Evolutionary conservation across 73 alveolate species (phyloP).

Genomic region (Paramecium octaurelia): DNA sequence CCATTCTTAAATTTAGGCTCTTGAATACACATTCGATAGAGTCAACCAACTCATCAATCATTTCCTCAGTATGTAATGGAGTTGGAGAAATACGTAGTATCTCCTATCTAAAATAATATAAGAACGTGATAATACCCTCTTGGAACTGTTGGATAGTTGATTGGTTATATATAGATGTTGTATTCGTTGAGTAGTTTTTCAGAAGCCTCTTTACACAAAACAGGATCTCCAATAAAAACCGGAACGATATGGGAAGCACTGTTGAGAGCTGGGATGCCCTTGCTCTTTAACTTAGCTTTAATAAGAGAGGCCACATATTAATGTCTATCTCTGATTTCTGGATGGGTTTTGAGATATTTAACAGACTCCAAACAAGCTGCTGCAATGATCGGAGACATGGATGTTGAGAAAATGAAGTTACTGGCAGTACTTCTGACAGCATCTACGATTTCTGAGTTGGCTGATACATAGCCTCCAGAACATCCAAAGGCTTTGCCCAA

Average conservation of each 20-base stretch:
- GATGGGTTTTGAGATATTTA: conserved; percentile 63
- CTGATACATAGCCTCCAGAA: conserved; percentile 83
- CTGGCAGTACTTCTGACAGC: conserved; percentile 69
- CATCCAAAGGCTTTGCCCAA: conserved; percentile 86
- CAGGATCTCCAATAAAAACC: conserved; percentile 75
- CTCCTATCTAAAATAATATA: conserved; percentile 43
- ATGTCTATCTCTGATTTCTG: conserved; percentile 64
- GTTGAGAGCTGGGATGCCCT: conserved; percentile 69
- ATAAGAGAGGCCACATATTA: conserved; percentile 50
- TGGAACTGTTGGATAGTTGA: conserved; percentile 85
- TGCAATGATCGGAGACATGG: conserved; percentile 76
- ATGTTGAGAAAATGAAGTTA: conserved; percentile 78
- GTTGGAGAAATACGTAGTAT: conserved; percentile 65
- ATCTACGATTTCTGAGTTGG: conserved; percentile 61
- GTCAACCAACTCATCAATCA: conserved; percentile 53
- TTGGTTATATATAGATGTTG: conserved; percentile 78
- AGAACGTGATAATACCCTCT: conserved; percentile 43
- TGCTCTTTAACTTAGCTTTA: conserved; percentile 50
- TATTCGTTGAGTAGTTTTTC: conserved; percentile 66
- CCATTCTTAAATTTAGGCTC: conserved; percentile 23
- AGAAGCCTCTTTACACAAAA: conserved; percentile 62
- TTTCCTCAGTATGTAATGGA: conserved; percentile 64
- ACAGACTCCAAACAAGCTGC: conserved; percentile 75
- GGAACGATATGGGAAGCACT: conserved; percentile 79
- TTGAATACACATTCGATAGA: conserved; percentile 51